Conservation (phyloP, 331 rosid genomes). For the Pyracantha coccinea region DNA sequence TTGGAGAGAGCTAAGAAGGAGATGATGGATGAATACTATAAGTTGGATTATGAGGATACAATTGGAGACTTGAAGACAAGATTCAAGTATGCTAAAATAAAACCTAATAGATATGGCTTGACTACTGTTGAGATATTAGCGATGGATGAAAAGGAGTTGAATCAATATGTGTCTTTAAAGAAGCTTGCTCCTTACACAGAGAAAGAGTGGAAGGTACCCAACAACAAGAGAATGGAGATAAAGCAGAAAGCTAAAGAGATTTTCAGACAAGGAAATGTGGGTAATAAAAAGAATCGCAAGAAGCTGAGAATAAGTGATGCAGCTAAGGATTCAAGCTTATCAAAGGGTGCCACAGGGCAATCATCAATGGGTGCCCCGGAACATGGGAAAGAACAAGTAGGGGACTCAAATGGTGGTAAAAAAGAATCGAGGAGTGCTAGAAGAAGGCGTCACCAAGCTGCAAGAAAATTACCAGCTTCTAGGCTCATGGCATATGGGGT, state of each 20-base stretch:
- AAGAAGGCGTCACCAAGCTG: slow-evolving; percentile 38
- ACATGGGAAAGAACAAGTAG: slow-evolving; percentile 23
- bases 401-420: slow-evolving; percentile 20
- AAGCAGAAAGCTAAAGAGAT: slow-evolving; percentile 60
- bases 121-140: slow-evolving; percentile 39
- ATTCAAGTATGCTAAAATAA: slow-evolving; percentile 82
- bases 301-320: slow-evolving; percentile 30
- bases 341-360: slow-evolving; percentile 1
- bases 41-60: slow-evolving; percentile 80
- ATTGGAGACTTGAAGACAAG: slow-evolving; percentile 88
- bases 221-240: slow-evolving; percentile 44
- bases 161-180: slow-evolving; percentile 70
- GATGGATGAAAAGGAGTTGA: slow-evolving; percentile 76
- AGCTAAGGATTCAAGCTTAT: slow-evolving; percentile 22
- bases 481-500: slow-evolving; percentile 52
- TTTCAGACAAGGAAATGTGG: slow-evolving; percentile 19
- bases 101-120: slow-evolving; percentile 61
- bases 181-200: slow-evolving; percentile 79
- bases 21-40: slow-evolving; percentile 89
- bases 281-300: slow-evolving; percentile 22
- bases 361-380: slow-evolving; percentile 11
- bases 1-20: slow-evolving; percentile 75
- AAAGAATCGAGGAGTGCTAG: slow-evolving; percentile 56
- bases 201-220: slow-evolving; percentile 71
- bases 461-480: slow-evolving; percentile 22